Evolutionary conservation across 495 filamentous ascomycete species (phyloP).

Genomic region (Thermothielavioides terrestris): DNA sequence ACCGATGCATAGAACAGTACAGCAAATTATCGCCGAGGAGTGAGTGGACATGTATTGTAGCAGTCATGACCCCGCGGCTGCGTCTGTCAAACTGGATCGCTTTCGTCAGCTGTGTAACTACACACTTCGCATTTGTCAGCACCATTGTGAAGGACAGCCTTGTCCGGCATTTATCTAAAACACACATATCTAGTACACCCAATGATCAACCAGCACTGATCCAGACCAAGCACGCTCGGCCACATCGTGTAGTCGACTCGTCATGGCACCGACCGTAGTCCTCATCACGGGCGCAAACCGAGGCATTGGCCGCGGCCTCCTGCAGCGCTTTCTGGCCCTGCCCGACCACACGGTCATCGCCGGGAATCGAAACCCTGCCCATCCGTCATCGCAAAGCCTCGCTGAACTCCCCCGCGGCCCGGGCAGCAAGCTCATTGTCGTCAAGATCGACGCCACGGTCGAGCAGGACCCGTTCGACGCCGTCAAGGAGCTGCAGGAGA

Average conservation of each 20-base stretch:
- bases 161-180: too few relatives aligned
- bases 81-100: too few relatives aligned
- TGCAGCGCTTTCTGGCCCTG: slow-evolving; percentile 18
- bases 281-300: slow-evolving; percentile 27
- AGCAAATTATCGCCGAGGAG: too few relatives aligned
- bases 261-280: slow-evolving; percentile 2
- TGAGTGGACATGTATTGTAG: too few relatives aligned
- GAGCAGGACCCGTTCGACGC: slow-evolving; percentile 11
- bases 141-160: too few relatives aligned
- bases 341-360: slow-evolving; percentile 30
- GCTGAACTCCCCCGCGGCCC: slow-evolving; percentile 13
- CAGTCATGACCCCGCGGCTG: too few relatives aligned
- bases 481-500: slow-evolving; percentile 8
- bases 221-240: neutral
- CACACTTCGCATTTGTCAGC: too few relatives aligned
- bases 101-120: too few relatives aligned
- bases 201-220: neutral
- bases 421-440: slow-evolving; percentile 16
- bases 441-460: slow-evolving; percentile 20
- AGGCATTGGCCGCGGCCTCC: slow-evolving; percentile 24
- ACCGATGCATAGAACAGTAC: too few relatives aligned
- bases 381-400: slow-evolving; percentile 17
- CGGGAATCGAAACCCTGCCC: slow-evolving; percentile 21
- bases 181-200: too few relatives aligned
- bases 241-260: neutral